These are phyloP conservation scores for Apiospora marii DNA, from an alignment of 2,329 filamentous ascomycete genomes.

Conservation along the genomic window DNA sequence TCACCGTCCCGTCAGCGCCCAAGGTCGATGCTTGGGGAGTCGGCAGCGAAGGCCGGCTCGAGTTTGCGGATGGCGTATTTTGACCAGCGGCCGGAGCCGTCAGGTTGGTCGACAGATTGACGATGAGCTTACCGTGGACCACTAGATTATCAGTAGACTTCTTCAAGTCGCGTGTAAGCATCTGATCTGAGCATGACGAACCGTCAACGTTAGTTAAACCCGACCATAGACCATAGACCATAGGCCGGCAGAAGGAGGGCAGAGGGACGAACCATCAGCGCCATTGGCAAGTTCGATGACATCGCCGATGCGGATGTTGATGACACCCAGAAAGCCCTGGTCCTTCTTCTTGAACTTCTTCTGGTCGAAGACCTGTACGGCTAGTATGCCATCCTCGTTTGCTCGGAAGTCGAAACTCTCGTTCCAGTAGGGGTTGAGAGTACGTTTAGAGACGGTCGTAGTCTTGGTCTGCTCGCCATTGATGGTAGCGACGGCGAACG, in stretches of 20 bases:
- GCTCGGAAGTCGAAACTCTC: constrained; percentile 96
- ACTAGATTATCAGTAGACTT: constrained; percentile 98
- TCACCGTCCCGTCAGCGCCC: constrained; percentile 53
- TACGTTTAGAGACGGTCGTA: constrained; percentile 96
- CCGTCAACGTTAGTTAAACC: neutral
- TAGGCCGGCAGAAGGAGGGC: constrained; percentile 4
- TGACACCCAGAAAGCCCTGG: constrained; percentile 96
- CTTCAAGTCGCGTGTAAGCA: constrained; percentile 96
- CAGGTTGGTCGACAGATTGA: constrained; percentile 94
- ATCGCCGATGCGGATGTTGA: constrained; percentile 95
- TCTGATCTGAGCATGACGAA: constrained; percentile 74
- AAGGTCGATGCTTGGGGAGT: constrained; percentile 53
- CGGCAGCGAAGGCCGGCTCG: constrained; percentile 55
- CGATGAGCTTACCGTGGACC: constrained; percentile 95
- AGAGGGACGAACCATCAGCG: constrained; percentile 77
- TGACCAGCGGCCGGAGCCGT: constrained; percentile 67
- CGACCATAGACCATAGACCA: neutral
- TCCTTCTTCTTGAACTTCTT: constrained; percentile 99
- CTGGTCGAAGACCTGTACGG: constrained; percentile 98
- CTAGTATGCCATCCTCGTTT: constrained; percentile 94
- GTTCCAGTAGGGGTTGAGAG: constrained; percentile 99
- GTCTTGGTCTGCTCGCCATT: constrained; percentile 98
- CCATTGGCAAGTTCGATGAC: constrained; percentile 90
- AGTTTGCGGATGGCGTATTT: constrained; percentile 46
- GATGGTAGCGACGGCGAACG: constrained; percentile 95